These are phyloP conservation scores for Sugiyamaella grinbergsii DNA, from an alignment of 1,139 yeast genomes.

Conservation along the genomic window DNA sequence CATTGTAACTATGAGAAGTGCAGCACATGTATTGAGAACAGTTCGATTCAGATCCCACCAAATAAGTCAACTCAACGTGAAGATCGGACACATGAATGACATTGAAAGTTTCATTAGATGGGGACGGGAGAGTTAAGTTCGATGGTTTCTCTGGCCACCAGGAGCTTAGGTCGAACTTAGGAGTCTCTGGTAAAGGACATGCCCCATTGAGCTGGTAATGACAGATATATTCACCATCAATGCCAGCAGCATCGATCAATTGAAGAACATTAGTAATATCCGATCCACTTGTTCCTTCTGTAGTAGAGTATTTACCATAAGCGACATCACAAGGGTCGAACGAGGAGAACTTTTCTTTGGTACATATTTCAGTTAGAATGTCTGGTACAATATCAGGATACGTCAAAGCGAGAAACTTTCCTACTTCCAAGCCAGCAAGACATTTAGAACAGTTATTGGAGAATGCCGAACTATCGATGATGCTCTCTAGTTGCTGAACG, in stretches of 20 bases:
- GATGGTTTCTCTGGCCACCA: constrained; percentile 50
- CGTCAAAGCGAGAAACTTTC: constrained; percentile 46
- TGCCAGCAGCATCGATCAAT: constrained; percentile 49
- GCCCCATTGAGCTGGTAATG: constrained; percentile 49
- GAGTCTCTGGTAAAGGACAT: constrained; percentile 51
- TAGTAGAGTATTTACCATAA: constrained; percentile 44
- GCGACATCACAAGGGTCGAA: constrained; percentile 39
- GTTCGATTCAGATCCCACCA: constrained; percentile 60
- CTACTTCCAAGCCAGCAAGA: constrained; percentile 47
- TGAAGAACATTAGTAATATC: constrained; percentile 53
- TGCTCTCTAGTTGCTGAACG: constrained; percentile 21
- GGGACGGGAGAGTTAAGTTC: constrained; percentile 44
- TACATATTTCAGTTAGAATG: constrained; percentile 51
- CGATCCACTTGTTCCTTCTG: constrained; percentile 43
- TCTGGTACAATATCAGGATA: constrained; percentile 50
- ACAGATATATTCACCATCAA: constrained; percentile 59
- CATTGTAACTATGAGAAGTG: constrained; percentile 46
- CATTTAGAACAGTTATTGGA: constrained; percentile 46
- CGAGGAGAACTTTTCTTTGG: constrained; percentile 35
- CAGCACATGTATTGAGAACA: constrained; percentile 55
- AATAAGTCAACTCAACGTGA: constrained; percentile 58
- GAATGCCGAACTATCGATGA: constrained; percentile 22
- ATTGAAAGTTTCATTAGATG: constrained; percentile 47
- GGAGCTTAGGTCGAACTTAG: constrained; percentile 45
- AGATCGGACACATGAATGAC: constrained; percentile 64